Base-by-base conservation (phyloP, 2,329 filamentous ascomycete genomes). In the Hysterium pulicare region DNA sequence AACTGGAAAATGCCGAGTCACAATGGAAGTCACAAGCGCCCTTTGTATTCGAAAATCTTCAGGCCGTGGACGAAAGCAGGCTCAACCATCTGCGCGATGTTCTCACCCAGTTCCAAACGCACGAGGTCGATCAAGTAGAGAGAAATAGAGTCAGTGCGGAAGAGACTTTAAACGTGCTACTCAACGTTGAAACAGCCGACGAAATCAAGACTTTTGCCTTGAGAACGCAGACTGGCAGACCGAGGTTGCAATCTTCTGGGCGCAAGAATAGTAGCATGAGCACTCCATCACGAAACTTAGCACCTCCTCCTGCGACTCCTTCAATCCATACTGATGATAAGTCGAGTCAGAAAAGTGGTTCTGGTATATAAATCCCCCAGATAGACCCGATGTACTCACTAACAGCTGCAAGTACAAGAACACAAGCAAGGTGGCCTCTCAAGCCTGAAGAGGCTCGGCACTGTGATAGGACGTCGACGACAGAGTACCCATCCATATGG, bases 11-110 rank as follows among this genome's bases (percentile, higher is more conserved):
- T 46, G 85, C 89, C n/a, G 81, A 77, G 33, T 79, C 84, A 51
- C 86, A 95, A 62, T 98, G 93, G 93, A 84, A 95, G 42, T 90
- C 89, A 1, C 90, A 95, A 66, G 89, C 93, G 11, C 93, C 93
- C 1, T 97, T 88, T 67, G 86, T 96, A 47, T 96, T 95, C 61
- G 93, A 98, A 69, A 86, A 84, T 47, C 79, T 98, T 20, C 93
- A 98, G 65, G 85, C 87, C 5, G 74, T 94, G 23, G 93, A 98
- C 61, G 93, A 98, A 71, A 84, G 81, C 55, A 82, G 93, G 42
- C 74, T 94, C 53, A 95, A 96, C 66, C 86, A 94, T 59, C 75
- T 98, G 45, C 86, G 91, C 48, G 91, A 97, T 67, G 80, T 87
- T 31, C 77, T 98, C 46, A 97, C 93, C 1, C 90, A 96, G 59